Percentiles rank a stretch among this genome's conserved stretches.
phyloP scores from a whole-genome alignment of 208 protist species.

The Leishmania guyanensis region DNA sequence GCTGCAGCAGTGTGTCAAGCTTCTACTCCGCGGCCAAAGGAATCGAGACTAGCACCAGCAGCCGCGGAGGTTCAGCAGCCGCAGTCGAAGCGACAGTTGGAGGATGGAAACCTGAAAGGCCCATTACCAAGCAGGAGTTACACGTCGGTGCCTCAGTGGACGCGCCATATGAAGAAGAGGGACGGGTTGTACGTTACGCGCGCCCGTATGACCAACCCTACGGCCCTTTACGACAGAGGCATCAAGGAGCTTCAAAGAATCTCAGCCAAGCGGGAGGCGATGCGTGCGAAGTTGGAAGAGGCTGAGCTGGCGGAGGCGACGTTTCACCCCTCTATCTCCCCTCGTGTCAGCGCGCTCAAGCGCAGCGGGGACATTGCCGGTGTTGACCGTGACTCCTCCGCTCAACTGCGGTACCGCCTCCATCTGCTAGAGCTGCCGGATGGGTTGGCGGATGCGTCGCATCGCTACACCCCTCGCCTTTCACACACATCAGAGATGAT shows the following conservation, averaged over 20 bases:
- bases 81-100: not conserved
- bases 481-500: slow-evolving; percentile 49
- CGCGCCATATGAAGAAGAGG: slow-evolving; percentile 15
- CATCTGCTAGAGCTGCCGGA: slow-evolving; percentile 53
- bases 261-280: slow-evolving; percentile 26
- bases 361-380: slow-evolving; percentile 4
- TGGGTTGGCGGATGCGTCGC: slow-evolving; percentile 17
- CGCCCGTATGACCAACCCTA: slow-evolving; percentile 11
- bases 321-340: slow-evolving; percentile 56
- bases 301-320: slow-evolving; percentile 34
- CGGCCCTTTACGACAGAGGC: slow-evolving; percentile 37
- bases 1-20: not conserved
- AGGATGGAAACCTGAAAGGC: not conserved
- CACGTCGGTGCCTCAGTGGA: slow-evolving; percentile 16
- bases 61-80: not conserved
- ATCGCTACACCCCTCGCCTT: slow-evolving; percentile 41
- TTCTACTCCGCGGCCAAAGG: not conserved
- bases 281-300: slow-evolving; percentile 34
- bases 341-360: slow-evolving; percentile 14
- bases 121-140: slow-evolving; percentile 9
- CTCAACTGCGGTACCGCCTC: slow-evolving; percentile 47
- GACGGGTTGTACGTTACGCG: slow-evolving; percentile 10
- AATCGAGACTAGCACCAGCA: not conserved
- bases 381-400: slow-evolving; percentile 12
- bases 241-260: slow-evolving; percentile 14